Conservation (phyloP, 768 basidiomycete species). For the Boletus insuetus region DNA sequence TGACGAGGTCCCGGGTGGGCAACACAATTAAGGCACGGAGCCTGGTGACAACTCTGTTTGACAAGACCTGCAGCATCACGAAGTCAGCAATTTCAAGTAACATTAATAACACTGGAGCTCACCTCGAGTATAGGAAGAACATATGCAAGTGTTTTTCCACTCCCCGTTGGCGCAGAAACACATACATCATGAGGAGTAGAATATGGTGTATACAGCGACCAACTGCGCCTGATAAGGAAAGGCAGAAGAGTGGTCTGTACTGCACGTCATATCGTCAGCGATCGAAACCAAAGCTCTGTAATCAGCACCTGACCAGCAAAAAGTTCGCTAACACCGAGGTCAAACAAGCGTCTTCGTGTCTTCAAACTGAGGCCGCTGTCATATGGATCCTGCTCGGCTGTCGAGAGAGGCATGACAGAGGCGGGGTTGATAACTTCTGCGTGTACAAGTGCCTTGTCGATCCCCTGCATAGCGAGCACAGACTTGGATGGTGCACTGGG, state of each 20-base stretch:
- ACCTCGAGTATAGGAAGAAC: conserved; percentile 91
- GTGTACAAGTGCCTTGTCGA: conserved; percentile 68
- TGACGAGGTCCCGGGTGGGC: conserved; percentile 91
- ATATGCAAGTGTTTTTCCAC: conserved; percentile 97
- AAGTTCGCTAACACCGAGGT: conserved; percentile 79
- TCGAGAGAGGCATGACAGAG: conserved; percentile 42
- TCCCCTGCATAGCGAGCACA: conserved; percentile 71
- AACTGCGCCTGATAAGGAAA: conserved; percentile 57
- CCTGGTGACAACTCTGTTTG: conserved; percentile 71
- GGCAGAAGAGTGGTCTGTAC: conserved; percentile 91
- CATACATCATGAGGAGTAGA: conserved; percentile 76
- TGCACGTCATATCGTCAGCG: conserved; percentile 33
- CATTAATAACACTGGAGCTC: conserved; percentile 3
- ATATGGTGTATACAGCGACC: conserved; percentile 63
- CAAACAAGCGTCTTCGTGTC: conserved; percentile 60
- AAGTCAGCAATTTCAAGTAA: neutral
- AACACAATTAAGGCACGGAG: conserved; percentile 86
- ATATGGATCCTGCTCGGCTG: conserved; percentile 32
- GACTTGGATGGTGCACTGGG: conserved; percentile 70
- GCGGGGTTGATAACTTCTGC: conserved; percentile 68
- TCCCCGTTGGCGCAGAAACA: conserved; percentile 96
- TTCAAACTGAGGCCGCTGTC: conserved; percentile 53
- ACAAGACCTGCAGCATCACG: conserved; percentile 52
- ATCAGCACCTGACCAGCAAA: conserved; percentile 70
- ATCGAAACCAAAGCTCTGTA: neutral